Base-by-base conservation (phyloP, 1,284 basidiomycete genomes). In the Pterula multifida region DNA sequence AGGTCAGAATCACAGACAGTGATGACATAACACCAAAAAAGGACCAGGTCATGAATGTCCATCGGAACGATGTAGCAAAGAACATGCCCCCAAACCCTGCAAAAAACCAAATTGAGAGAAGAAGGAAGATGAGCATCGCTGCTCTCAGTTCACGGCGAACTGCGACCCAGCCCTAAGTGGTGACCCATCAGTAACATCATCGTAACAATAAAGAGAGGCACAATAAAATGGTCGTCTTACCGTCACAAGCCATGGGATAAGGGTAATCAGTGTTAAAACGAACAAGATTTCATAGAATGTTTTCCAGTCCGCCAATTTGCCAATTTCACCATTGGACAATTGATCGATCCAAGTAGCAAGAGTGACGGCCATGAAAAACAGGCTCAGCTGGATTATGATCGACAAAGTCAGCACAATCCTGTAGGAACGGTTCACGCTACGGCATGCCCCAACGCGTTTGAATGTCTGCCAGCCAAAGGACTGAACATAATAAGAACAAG, bases 391-490 rank as follows among this genome's bases (percentile, higher is more conserved):
- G 46, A 89, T 78, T 24, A 75, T 68, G 54, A 85, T 85, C 1
- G 82, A 86, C 52, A 89, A 66, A 13, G 73, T 68, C 42, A 89
- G 71, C 51, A 88, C 80, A 45, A 80, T 66, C 62, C 78, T 83
- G 68, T 89, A 89, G 52, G 84, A 63, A 42, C 79, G 75, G 62
- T 85, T 83, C 63, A 88, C 85, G 9, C 70, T 72, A 54, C 78
- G 67, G 3, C 79, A 85, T n/a, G 85, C 85, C 45, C 85, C 85
- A 49, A 89, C 78, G 52, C 85, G 80, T 62, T 88, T 87, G 74
- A 87, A 89, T 0, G 85, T 89, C 63, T 86, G 81, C 85, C 84
- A 88, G 44, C 85, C 82, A 59, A 85, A 89, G 24, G 74, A 61
- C 85, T 88, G 25, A 3, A 47, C 17, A 45, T 47, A 17, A 11